These are phyloP conservation scores for Mortierella hygrophila DNA, from an alignment of 192 early-diverging fungal genomes.

Conservation along the genomic window DNA sequence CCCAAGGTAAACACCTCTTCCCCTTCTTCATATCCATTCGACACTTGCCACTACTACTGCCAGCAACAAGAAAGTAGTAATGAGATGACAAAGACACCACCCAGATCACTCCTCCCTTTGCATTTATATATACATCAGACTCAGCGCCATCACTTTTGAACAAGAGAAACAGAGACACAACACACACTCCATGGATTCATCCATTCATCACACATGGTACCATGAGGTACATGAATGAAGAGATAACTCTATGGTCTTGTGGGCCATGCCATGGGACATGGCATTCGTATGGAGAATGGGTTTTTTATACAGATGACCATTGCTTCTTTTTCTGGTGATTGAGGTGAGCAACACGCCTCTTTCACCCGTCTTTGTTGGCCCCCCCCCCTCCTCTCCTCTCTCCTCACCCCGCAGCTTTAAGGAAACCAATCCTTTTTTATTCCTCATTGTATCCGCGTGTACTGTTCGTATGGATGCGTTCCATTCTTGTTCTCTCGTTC, in stretches of 20 bases:
- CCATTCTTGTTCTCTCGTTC: background rate
- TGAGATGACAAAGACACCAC: background rate
- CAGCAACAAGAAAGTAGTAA: background rate
- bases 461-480: background rate
- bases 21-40: background rate
- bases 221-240: too few species aligned
- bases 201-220: too few species aligned
- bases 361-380: background rate
- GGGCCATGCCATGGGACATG: too few species aligned
- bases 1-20: constrained; percentile 79
- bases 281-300: too few species aligned
- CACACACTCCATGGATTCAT: too few species aligned
- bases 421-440: background rate
- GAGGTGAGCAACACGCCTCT: background rate
- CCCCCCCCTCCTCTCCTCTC: background rate
- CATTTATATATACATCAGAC: too few species aligned
- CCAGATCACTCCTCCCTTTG: background rate
- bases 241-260: too few species aligned
- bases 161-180: constrained; percentile 2
- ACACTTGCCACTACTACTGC: background rate
- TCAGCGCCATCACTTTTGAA: too few species aligned
- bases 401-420: background rate
- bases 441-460: background rate
- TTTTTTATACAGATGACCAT: background rate
- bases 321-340: background rate